Conservation (phyloP, 163 green algal genomes). For the Dunaliella salina region DNA sequence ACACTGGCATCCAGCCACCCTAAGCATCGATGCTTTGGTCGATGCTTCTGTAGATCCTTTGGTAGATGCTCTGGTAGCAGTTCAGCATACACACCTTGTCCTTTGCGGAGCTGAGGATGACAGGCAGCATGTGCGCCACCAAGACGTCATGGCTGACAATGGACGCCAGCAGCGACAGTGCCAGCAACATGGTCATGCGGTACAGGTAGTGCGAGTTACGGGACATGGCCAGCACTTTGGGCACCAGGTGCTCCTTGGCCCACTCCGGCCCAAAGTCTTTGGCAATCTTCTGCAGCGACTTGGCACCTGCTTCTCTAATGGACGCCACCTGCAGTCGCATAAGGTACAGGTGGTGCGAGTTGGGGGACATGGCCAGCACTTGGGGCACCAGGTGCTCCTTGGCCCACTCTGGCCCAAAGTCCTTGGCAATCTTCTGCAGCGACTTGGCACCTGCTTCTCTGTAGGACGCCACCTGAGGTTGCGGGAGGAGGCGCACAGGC, state of each 20-base stretch:
- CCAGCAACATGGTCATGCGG: conserved; percentile 87
- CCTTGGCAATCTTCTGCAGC: conserved; percentile 77
- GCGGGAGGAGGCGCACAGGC: no score
- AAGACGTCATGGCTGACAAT: conserved; percentile 77
- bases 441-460: conserved; percentile 86
- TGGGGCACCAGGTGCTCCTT: conserved; percentile 84
- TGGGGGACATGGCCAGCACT: conserved; percentile 80
- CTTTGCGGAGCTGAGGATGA: conserved; percentile 66
- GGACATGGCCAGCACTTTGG: conserved; percentile 79
- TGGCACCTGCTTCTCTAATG: conserved; percentile 88
- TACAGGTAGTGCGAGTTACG: conserved; percentile 94
- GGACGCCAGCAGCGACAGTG: conserved; percentile 74
- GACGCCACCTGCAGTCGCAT: conserved; percentile 80
- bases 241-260: conserved; percentile 86
- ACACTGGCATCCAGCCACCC: no score
- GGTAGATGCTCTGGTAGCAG: no score
- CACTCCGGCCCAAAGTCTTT: conserved; percentile 91
- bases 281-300: conserved; percentile 82
- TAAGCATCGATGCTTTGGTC: no score
- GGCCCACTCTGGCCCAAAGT: conserved; percentile 94
- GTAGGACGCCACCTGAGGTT: conserved; percentile 64
- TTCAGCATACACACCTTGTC: conserved; percentile 15
- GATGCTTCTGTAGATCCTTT: no score
- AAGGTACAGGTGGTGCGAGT: conserved; percentile 93
- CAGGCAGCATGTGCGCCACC: conserved; percentile 79